Base-by-base conservation (phyloP, 108 stramenopile species). In the Schizochytrium sp. region DNA sequence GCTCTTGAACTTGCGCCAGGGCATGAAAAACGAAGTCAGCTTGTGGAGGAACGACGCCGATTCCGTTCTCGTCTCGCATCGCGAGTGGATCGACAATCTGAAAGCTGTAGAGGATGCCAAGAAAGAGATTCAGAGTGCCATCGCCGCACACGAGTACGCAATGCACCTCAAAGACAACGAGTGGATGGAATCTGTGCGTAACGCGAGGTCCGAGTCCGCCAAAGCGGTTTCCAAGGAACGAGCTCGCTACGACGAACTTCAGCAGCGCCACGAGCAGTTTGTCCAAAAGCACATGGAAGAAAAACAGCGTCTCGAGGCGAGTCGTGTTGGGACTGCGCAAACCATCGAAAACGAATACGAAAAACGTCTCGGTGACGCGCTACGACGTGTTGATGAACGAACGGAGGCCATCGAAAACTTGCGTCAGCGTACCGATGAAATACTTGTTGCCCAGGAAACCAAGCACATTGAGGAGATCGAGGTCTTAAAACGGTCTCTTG, bases 321-420 rank as follows among this genome's bases (percentile, higher is more conserved):
- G 48, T 23, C 72, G 57, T 8, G 88, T 89, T 19, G 44, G 88
- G 8, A 69, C 23, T 0, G 72, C 72, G 6, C 89, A 87, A 55
- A 92, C 93, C 87, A 60, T 93, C 45, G 94, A 94, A 41, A 94
- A 93, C 72, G 91, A 93, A 89, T 94, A 93, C 88, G 94, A 94
- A 90, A 93, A 94, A 59, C 89, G 89, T 23, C 58, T 94, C 12
- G 93, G 93, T 18, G 88, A 92, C 16, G 93, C 93, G 71, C 51
- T 94, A n/a, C 92, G 92, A 12, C 88, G 93, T 5, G 93, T 88
- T 57, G 94, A 94, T 88, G 72, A 87, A 57, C 89, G 93, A 3
- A 87, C 90, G 47, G 94, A 94, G 69, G 93, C 93, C 57, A 92
- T 94, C 53, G 92, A 93, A 72, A 60, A 92, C 19, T 76, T 94